Conservation (phyloP, 176 grass and related monocot genomes). For the Melocanna baccifera region DNA sequence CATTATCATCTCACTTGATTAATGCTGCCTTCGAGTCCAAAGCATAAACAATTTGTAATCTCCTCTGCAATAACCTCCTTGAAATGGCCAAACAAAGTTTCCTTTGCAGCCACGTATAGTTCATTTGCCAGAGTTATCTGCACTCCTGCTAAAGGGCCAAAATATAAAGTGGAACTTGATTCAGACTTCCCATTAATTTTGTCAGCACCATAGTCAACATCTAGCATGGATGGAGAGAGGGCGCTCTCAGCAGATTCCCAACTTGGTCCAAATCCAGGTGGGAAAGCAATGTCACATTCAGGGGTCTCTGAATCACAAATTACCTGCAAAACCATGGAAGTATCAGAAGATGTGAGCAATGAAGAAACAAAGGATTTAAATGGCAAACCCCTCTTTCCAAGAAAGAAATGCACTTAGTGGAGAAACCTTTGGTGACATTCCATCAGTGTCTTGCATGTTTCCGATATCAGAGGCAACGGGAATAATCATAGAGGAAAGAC, state of each 20-base stretch:
- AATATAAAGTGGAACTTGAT: slow-evolving; percentile 28
- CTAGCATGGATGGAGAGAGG: slow-evolving; percentile 24
- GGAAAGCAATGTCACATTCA: slow-evolving; percentile 53
- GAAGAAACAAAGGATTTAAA: not conserved
- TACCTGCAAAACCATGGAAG: slow-evolving; percentile 40
- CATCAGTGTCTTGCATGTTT: slow-evolving; percentile 35
- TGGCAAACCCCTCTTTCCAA: not conserved
- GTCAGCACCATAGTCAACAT: not conserved
- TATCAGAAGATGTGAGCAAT: slow-evolving; percentile 8
- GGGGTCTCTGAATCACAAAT: slow-evolving; percentile 29
- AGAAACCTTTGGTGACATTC: slow-evolving; percentile 38
- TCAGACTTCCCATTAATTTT: slow-evolving; percentile 36
- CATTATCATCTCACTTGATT: slow-evolving; percentile 45
- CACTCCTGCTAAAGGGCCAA: slow-evolving; percentile 27
- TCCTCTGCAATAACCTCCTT: slow-evolving; percentile 68
- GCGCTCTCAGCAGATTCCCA: slow-evolving; percentile 22
- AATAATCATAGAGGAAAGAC: slow-evolving; percentile 24
- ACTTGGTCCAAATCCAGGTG: slow-evolving; percentile 77
- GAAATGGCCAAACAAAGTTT: slow-evolving; percentile 69
- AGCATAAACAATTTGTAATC: slow-evolving; percentile 62
- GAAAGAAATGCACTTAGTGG: not conserved
- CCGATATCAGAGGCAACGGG: slow-evolving; percentile 12
- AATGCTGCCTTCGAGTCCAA: slow-evolving; percentile 26
- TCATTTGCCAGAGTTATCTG: slow-evolving; percentile 58
- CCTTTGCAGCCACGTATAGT: slow-evolving; percentile 71